These are phyloP conservation scores for Trifolium repens DNA, from an alignment of 306 rosid genomes.

Conservation along the genomic window DNA sequence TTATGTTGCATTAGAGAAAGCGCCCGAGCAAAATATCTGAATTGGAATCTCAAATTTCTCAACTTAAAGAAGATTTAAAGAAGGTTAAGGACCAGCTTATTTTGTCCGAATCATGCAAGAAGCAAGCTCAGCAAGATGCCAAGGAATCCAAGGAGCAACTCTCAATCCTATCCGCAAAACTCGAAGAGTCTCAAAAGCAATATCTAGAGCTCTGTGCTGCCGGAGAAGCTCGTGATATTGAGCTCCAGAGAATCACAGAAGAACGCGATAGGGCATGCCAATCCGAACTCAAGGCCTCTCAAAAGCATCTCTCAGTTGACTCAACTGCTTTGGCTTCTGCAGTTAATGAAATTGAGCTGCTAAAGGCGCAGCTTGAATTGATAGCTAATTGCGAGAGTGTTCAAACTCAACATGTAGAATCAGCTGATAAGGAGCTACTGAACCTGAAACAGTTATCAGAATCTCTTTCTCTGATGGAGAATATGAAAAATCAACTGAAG, in stretches of 20 bases:
- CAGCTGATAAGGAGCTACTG: slow-evolving; percentile 59
- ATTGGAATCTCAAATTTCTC: slow-evolving; percentile 82
- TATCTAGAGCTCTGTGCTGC: slow-evolving; percentile 61
- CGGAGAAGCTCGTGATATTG: slow-evolving; percentile 56
- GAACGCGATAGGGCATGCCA: slow-evolving; percentile 59
- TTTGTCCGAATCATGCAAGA: slow-evolving; percentile 71
- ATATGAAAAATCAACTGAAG: slow-evolving; percentile 61
- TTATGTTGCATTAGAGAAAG: slow-evolving; percentile 64
- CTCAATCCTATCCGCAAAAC: slow-evolving; percentile 60
- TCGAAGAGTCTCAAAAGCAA: slow-evolving; percentile 68
- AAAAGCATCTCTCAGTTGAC: slow-evolving; percentile 59
- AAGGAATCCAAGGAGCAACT: slow-evolving; percentile 69
- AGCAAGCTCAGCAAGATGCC: slow-evolving; percentile 73
- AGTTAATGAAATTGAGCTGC: slow-evolving; percentile 67
- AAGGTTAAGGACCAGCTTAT: slow-evolving; percentile 63
- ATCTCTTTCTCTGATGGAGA: slow-evolving; percentile 64
- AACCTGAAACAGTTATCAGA: slow-evolving; percentile 71
- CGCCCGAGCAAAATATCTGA: slow-evolving; percentile 85
- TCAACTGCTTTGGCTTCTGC: slow-evolving; percentile 68
- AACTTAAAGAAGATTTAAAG: slow-evolving; percentile 77
- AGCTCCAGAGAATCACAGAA: slow-evolving; percentile 59
- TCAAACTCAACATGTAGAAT: slow-evolving; percentile 54
- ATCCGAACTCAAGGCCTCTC: slow-evolving; percentile 58
- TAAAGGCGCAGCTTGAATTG: slow-evolving; percentile 68
- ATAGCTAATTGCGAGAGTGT: slow-evolving; percentile 57